Percentiles rank a stretch among this genome's conserved stretches.
Conservation (phyloP, 371 early-diverging fungal genomes). For the Mortierella sp. region DNA sequence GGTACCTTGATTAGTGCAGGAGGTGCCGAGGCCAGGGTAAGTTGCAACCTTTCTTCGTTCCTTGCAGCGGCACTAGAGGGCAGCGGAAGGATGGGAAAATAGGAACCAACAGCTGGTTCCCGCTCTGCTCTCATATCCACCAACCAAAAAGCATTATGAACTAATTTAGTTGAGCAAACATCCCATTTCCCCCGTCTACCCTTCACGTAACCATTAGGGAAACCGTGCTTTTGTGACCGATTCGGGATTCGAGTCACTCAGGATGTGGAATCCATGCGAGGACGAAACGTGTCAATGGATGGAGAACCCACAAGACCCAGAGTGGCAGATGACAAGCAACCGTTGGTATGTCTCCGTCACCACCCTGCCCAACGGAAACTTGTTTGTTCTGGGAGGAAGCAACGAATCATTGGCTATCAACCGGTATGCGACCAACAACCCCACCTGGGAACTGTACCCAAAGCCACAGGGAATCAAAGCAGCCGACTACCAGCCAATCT, state of each 20-base stretch:
- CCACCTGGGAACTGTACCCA: constrained; percentile 54
- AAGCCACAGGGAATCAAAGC: too few species aligned
- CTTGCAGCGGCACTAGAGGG: too few species aligned
- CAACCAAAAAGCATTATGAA: too few species aligned
- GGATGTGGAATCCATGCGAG: constrained; percentile 64
- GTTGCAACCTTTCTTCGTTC: too few species aligned
- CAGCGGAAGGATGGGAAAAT: too few species aligned
- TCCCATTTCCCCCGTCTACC: too few species aligned
- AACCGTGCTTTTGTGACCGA: constrained; percentile 18
- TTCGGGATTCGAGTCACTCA: constrained; percentile 56
- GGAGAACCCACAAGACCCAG: constrained; percentile 40
- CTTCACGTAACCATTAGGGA: constrained; percentile 5
- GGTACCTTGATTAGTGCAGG: constrained; percentile 70
- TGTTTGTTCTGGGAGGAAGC: constrained; percentile 67
- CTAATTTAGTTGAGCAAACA: too few species aligned
- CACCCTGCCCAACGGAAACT: constrained; percentile 64
- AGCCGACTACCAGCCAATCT: constrained; percentile 35
- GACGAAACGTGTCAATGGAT: constrained; percentile 60
- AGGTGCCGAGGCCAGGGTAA: constrained; percentile 59
- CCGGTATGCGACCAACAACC: constrained; percentile 60
- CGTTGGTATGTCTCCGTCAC: constrained; percentile 73
- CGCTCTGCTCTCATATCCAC: too few species aligned
- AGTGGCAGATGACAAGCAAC: constrained; percentile 53
- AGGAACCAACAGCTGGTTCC: too few species aligned
- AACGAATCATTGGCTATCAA: constrained; percentile 62